Evolutionary conservation across 2,329 filamentous ascomycete genomes (phyloP), one percentile per base, ranked within the genome.

Genomic region (Xylariaceae sp.): DNA sequence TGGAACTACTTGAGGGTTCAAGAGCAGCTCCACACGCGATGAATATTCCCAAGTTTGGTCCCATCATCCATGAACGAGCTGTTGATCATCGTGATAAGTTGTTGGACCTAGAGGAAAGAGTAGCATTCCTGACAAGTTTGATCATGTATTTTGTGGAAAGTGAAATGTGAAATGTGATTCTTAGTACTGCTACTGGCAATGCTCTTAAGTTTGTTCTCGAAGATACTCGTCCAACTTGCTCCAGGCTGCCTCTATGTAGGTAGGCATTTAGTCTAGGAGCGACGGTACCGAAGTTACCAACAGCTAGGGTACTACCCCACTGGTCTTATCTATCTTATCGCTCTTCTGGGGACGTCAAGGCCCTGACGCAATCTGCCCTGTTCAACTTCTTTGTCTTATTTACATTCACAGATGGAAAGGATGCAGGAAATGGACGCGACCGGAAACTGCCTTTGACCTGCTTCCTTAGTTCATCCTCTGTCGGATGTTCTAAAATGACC

Each of bases 381-480:
- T 61, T 62, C 58, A 26, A 36, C 28, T 54, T 65, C 61, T 60
- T 67, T 65, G 56, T 56, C 58, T 36, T 60, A 60, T 60, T 60
- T 50, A 63, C 54, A 64, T 60, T 58, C 33, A 44, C 58, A 57
- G 41, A 49, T 43, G 40, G 36, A 59, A 21, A 46, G 23, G 46
- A 45, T 45, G 50, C 34, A 49, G 51, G 39, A 43, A 53, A 53
- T 58, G 54, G 58, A 69, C 65, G 68, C 60, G 65, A 67, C 63
- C 68, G 64, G 66, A 65, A 61, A 48, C 23, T 45, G 62, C 47
- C 66, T 67, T 67, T 67, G 67, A 66, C 21, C 53, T 55, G 17
- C 41, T 36, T 41, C 46, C 50, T 62, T 62, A 56, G 53, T 55
- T 8, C 55, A 52, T 47, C 48, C 29, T 50, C 45, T 23, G 23